Conservation (phyloP, 345 rosid species). For the Lumnitzera littorea region DNA sequence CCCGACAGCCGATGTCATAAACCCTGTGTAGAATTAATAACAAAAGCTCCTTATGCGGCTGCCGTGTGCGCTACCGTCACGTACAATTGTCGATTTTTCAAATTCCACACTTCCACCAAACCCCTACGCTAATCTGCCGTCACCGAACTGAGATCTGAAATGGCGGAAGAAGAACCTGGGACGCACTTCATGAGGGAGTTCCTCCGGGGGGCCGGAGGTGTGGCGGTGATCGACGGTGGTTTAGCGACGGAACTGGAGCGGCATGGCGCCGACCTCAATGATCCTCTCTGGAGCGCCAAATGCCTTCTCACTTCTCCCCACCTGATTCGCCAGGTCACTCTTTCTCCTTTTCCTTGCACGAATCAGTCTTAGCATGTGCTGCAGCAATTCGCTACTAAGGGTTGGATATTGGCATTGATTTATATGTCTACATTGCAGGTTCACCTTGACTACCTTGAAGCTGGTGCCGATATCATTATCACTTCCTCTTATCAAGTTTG, state of each 20-base stretch:
- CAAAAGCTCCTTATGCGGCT: no score
- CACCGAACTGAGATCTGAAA: no score
- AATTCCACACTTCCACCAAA: no score
- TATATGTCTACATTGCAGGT: slow-evolving; percentile 36
- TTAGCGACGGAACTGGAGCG: slow-evolving; percentile 92
- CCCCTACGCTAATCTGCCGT: no score
- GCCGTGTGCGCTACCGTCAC: no score
- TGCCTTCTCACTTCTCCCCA: slow-evolving; percentile 77
- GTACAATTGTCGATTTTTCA: no score
- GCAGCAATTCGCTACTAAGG: no score
- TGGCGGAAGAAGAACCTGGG: no score
- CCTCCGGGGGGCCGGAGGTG: slow-evolving; percentile 61
- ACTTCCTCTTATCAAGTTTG: slow-evolving; percentile 81
- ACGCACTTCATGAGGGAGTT: slow-evolving; percentile 37
- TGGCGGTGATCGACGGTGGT: slow-evolving; percentile 79
- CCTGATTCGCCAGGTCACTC: slow-evolving; percentile 60
- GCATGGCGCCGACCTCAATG: slow-evolving; percentile 81
- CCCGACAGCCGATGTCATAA: no score
- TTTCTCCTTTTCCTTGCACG: background rate
- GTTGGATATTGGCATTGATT: no score
- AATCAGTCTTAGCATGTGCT: background rate
- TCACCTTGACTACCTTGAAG: slow-evolving; percentile 82
- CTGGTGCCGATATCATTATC: slow-evolving; percentile 71
- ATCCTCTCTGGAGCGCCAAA: slow-evolving; percentile 97
- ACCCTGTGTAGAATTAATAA: no score